Percentiles rank a stretch among this genome's conserved stretches.
phyloP scores from a whole-genome alignment of 2,329 filamentous ascomycete species.

The Scolecobasidium constrictum region DNA sequence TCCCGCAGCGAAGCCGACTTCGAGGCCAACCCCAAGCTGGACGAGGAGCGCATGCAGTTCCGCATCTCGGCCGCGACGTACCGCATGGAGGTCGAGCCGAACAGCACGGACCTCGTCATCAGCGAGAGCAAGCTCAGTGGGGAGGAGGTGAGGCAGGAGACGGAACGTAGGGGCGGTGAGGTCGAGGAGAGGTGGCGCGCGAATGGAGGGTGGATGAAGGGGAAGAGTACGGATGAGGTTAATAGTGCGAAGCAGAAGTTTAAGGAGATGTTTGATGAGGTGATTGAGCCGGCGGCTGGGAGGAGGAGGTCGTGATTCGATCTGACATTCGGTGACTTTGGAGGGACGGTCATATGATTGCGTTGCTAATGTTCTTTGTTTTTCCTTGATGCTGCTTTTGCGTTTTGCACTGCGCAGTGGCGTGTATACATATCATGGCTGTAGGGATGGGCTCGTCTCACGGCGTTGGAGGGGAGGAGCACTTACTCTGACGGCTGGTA shows the following conservation, averaged over 20 bases:
- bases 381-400: no score
- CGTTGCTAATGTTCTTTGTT: no score
- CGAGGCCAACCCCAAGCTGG: constrained; percentile 11
- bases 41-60: constrained; percentile 32
- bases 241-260: constrained; percentile 29
- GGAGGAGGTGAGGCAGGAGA: constrained; percentile 22
- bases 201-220: constrained; percentile 37
- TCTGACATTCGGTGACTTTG: no score
- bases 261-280: neutral
- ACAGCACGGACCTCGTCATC: constrained; percentile 31
- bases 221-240: constrained; percentile 33
- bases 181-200: constrained; percentile 30
- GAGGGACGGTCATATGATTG: no score
- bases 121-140: constrained; percentile 18
- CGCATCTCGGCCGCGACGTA: constrained; percentile 33
- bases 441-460: no score
- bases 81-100: constrained; percentile 29
- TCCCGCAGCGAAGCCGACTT: constrained; percentile 25
- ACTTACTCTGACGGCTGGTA: no score
- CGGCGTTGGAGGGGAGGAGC: no score
- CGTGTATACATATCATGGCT: no score
- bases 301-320: neutral
- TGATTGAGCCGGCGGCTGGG: neutral
- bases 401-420: no score
- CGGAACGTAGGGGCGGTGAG: constrained; percentile 24